Percentiles rank a stretch among this genome's conserved stretches.
Conservation (phyloP, 2,329 filamentous ascomycete genomes). For the Colletotrichum sp. region DNA sequence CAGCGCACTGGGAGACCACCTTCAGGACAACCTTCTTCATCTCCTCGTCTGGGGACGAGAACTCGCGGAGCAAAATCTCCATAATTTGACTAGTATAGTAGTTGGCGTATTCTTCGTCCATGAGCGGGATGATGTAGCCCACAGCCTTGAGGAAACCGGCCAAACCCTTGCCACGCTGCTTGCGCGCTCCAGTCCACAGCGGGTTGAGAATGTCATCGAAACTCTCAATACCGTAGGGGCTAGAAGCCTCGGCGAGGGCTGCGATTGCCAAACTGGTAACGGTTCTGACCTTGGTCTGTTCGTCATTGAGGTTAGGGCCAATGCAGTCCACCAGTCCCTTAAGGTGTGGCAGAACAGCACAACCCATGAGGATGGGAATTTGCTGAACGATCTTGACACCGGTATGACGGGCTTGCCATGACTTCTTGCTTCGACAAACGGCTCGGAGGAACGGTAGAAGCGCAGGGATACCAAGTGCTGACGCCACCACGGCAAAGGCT, state of each 20-base stretch:
- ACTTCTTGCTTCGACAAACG: constrained; percentile 97
- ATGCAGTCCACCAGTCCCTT: constrained; percentile 98
- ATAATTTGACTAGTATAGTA: constrained; percentile 99
- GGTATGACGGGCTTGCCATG: constrained; percentile 96
- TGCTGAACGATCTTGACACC: constrained; percentile 99
- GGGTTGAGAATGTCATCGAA: constrained; percentile 98
- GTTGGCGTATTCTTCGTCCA: constrained; percentile 99
- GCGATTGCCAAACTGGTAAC: constrained; percentile 95
- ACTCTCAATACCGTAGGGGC: constrained; percentile 98
- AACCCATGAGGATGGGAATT: constrained; percentile 98
- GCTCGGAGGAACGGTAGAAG: constrained; percentile 93
- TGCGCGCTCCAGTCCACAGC: constrained; percentile 93
- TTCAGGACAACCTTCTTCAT: constrained; percentile 99
- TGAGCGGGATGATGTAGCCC: constrained; percentile 96
- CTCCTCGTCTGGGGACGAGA: constrained; percentile 95
- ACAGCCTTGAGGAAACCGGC: constrained; percentile 97
- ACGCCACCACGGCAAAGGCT: constrained; percentile 96
- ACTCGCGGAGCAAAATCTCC: constrained; percentile 96
- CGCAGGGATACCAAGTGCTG: constrained; percentile 92
- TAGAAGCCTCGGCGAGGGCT: constrained; percentile 92
- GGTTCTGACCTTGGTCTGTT: constrained; percentile 96
- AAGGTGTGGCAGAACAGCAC: constrained; percentile 91
- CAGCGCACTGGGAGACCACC: constrained; percentile 93
- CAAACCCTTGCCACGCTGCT: constrained; percentile 94
- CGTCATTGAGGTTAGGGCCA: constrained; percentile 92